A percentile compares a stretch with the other conserved stretches of the same genome.
Evolutionary conservation across 2,329 filamentous ascomycete species (phyloP).

Genomic region (Colletotrichum sublineola): DNA sequence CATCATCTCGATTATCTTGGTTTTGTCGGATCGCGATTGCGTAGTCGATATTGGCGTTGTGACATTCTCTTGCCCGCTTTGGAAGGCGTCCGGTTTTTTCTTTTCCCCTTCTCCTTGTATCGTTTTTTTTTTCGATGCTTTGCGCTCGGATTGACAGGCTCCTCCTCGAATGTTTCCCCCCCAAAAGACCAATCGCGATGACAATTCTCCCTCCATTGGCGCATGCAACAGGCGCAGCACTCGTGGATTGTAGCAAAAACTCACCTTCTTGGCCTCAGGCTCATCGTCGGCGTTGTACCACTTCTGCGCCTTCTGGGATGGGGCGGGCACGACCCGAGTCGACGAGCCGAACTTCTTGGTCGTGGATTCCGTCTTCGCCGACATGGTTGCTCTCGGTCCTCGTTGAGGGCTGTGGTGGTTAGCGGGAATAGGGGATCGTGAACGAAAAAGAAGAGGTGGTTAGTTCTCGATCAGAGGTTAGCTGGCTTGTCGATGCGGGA

Average conservation of each 20-base stretch:
- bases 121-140: slow-evolving; percentile 10
- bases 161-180: slow-evolving; percentile 3
- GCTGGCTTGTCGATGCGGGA: slow-evolving; percentile 16
- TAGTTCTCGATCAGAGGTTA: slow-evolving; percentile 34
- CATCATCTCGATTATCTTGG: background rate
- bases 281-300: slow-evolving; percentile 99
- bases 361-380: slow-evolving; percentile 77
- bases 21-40: slow-evolving; percentile 8
- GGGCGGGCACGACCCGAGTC: slow-evolving; percentile 89
- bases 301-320: slow-evolving; percentile 94
- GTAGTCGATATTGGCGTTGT: background rate
- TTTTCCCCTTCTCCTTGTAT: background rate
- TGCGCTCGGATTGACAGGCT: slow-evolving; percentile 18
- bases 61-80: background rate
- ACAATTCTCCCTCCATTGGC: slow-evolving; percentile 9
- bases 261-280: slow-evolving; percentile 91
- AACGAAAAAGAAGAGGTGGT: slow-evolving; percentile 42
- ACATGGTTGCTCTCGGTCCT: slow-evolving; percentile 67
- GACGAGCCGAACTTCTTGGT: slow-evolving; percentile 99
- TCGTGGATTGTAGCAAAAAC: slow-evolving; percentile 58
- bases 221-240: slow-evolving; percentile 32
- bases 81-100: background rate
- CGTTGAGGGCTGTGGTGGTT: slow-evolving; percentile 43
- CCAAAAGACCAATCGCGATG: slow-evolving; percentile 30
- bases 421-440: slow-evolving; percentile 47